These are phyloP conservation scores for Ramularia collo-cygni DNA, from an alignment of 2,329 filamentous ascomycete genomes.

Conservation along the genomic window DNA sequence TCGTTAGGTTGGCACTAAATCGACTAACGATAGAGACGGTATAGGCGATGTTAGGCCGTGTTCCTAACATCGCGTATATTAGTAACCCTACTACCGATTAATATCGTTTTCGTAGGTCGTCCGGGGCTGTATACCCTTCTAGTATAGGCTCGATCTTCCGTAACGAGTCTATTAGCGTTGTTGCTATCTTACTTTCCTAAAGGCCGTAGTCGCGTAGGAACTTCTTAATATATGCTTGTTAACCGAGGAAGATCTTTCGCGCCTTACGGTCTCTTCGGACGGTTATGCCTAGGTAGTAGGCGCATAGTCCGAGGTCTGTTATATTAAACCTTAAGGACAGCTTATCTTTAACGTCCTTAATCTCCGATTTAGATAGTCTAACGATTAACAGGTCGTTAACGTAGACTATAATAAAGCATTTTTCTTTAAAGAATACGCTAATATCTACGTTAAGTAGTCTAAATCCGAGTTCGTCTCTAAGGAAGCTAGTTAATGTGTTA, in stretches of 20 bases:
- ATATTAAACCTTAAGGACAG: constrained; percentile 23
- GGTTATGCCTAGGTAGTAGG: constrained; percentile 24
- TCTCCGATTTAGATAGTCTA: constrained; percentile 5
- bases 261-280: constrained; percentile 14
- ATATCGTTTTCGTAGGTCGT: constrained; percentile 2
- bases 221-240: constrained; percentile 22
- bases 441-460: constrained; percentile 7
- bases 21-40: constrained; percentile 13
- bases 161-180: constrained; percentile 15
- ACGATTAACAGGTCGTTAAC: constrained; percentile 27
- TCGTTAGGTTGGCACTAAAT: constrained; percentile 11
- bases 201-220: constrained; percentile 14
- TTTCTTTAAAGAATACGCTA: constrained; percentile 13
- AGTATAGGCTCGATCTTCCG: background rate
- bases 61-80: constrained; percentile 21
- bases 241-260: constrained; percentile 12
- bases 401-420: constrained; percentile 16
- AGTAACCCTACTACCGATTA: constrained; percentile 12
- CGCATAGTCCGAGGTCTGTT: constrained; percentile 17
- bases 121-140: too few relatives aligned
- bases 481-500: constrained; percentile 15
- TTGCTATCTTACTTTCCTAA: constrained; percentile 2
- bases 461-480: constrained; percentile 18
- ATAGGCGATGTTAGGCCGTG: constrained; percentile 16
- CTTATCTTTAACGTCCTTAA: constrained; percentile 15